These are phyloP conservation scores for Colletotrichum cuscutae DNA, from an alignment of 2,329 filamentous ascomycete species.

Conservation along the genomic window DNA sequence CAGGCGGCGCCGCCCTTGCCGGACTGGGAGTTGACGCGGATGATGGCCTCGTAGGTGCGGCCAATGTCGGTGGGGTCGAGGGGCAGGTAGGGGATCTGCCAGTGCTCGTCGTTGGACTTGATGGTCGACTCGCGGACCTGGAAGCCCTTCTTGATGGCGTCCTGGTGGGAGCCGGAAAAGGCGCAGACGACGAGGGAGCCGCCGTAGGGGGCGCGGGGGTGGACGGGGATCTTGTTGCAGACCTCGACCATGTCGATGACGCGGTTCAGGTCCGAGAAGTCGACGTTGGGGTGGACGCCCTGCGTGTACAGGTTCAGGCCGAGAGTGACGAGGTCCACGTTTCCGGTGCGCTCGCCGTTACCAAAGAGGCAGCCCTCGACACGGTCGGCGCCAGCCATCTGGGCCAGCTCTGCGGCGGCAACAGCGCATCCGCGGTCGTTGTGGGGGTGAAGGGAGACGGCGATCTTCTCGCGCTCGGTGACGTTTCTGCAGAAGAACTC, in stretches of 20 bases:
- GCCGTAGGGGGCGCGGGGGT: constrained; percentile 89
- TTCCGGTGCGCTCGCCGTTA: constrained; percentile 95
- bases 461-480: constrained; percentile 84
- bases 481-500: constrained; percentile 95
- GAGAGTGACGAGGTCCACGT: constrained; percentile 93
- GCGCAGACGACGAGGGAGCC: constrained; percentile 92
- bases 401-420: constrained; percentile 89
- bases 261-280: constrained; percentile 88
- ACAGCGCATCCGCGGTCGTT: constrained; percentile 93
- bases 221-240: constrained; percentile 94
- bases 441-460: constrained; percentile 91
- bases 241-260: constrained; percentile 92
- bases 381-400: constrained; percentile 95
- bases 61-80: constrained; percentile 94
- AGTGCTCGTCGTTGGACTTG: constrained; percentile 71
- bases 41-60: constrained; percentile 96
- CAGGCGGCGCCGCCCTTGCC: constrained; percentile 95
- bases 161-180: constrained; percentile 92
- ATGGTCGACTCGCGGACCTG: constrained; percentile 72
- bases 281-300: constrained; percentile 83
- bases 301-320: constrained; percentile 96
- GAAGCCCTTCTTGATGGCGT: constrained; percentile 96
- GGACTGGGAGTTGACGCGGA: constrained; percentile 95
- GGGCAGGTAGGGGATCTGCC: constrained; percentile 87
- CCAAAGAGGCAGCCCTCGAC: constrained; percentile 93